Evolutionary conservation across 768 basidiomycete species (phyloP).

Genomic region (Tulasnella sp.): DNA sequence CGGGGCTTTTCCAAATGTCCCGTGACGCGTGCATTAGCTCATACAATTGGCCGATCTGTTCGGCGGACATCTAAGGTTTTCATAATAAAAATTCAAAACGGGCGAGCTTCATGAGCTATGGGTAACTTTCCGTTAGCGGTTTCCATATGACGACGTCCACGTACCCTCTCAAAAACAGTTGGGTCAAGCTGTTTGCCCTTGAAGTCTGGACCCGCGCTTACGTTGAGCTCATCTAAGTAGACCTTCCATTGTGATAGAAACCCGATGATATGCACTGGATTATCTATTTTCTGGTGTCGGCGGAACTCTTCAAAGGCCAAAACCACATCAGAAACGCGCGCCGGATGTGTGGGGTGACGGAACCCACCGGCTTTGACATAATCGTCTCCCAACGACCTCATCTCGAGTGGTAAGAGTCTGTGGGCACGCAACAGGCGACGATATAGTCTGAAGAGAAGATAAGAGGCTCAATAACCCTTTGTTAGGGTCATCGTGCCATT

Average conservation of each 20-base stretch:
- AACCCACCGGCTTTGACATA: slow-evolving; percentile 68
- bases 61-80: slow-evolving; percentile 66
- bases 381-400: slow-evolving; percentile 74
- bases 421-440: slow-evolving; percentile 74
- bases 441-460: slow-evolving; percentile 47
- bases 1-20: slow-evolving; percentile 67
- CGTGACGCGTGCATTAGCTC: slow-evolving; percentile 90
- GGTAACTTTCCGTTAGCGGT: not conserved
- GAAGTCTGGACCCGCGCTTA: slow-evolving; percentile 37
- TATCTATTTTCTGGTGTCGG: slow-evolving; percentile 62
- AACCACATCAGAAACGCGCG: slow-evolving; percentile 1
- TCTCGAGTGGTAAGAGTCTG: slow-evolving; percentile 55
- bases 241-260: slow-evolving; percentile 93
- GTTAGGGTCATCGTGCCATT: not conserved
- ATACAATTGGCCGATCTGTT: slow-evolving; percentile 88
- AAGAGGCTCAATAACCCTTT: not conserved
- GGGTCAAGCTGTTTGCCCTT: slow-evolving; percentile 57
- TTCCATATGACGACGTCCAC: slow-evolving; percentile 1
- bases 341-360: not conserved
- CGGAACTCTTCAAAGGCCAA: slow-evolving; percentile 85
- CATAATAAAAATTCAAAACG: too few relatives aligned
- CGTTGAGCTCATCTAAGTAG: slow-evolving; percentile 69
- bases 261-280: slow-evolving; percentile 85
- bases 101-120: too few relatives aligned
- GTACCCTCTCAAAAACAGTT: slow-evolving; percentile 64